Evolutionary conservation across 2,329 filamentous ascomycete species (phyloP).

Genomic region (Pyrenophora graminea): DNA sequence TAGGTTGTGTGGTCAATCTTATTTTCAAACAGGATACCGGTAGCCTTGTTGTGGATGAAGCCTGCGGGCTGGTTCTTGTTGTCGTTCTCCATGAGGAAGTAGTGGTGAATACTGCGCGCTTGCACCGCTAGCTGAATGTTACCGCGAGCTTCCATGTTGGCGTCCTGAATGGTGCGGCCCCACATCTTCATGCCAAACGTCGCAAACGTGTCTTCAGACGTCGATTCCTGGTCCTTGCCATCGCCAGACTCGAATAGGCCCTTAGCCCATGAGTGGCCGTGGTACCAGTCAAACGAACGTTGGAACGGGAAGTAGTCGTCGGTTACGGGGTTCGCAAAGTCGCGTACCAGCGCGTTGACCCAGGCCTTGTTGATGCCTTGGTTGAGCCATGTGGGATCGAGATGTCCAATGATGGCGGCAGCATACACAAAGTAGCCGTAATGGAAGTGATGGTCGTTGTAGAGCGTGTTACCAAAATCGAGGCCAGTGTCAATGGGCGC

Average conservation of each 20-base stretch:
- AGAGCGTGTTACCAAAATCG: conserved; percentile 90
- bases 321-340: conserved; percentile 74
- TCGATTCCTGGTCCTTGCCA: conserved; percentile 87
- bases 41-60: conserved; percentile 81
- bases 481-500: conserved; percentile 54
- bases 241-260: conserved; percentile 74
- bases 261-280: conserved; percentile 91
- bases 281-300: conserved; percentile 81
- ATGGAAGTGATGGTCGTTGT: conserved; percentile 72
- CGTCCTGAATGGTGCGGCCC: conserved; percentile 76
- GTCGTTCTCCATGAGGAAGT: conserved; percentile 77
- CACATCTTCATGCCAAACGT: conserved; percentile 93
- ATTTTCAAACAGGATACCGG: conserved; percentile 84
- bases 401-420: conserved; percentile 79
- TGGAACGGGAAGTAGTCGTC: conserved; percentile 78
- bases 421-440: conserved; percentile 88
- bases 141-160: conserved; percentile 75
- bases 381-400: conserved; percentile 76
- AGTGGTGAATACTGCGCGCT: conserved; percentile 72
- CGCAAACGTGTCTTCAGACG: conserved; percentile 89
- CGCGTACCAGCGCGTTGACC: conserved; percentile 81
- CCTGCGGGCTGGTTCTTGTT: conserved; percentile 75
- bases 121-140: conserved; percentile 85
- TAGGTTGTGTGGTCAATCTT: conserved; percentile 92
- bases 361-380: conserved; percentile 71